Percentiles rank a stretch among this genome's conserved stretches.
These are phyloP conservation scores for Eutypa lata DNA, from an alignment of 2,329 filamentous ascomycete species.

Conservation along the genomic window DNA sequence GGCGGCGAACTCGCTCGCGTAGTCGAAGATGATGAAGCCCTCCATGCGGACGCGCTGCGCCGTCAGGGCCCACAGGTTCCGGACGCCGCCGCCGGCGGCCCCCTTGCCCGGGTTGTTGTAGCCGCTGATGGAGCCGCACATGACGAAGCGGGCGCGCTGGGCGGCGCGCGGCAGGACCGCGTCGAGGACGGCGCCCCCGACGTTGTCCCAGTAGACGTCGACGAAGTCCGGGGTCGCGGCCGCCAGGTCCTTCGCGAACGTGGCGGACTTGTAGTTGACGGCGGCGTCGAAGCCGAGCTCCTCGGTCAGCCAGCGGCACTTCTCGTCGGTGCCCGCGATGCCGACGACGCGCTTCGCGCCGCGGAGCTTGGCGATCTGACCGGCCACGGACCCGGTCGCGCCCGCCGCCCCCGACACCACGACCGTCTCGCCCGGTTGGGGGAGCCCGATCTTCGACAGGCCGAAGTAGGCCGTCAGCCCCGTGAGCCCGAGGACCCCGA, in stretches of 20 bases:
- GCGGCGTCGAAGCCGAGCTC: conserved; percentile 58
- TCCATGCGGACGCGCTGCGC: conserved; percentile 56
- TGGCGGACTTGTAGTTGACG: conserved; percentile 56
- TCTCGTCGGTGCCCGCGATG: conserved; percentile 63
- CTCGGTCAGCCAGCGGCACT: conserved; percentile 56
- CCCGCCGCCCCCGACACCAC: conserved; percentile 77
- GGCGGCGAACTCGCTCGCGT: conserved; percentile 50
- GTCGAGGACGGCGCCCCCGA: conserved; percentile 69
- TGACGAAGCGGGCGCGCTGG: conserved; percentile 61
- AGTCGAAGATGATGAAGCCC: conserved; percentile 75
- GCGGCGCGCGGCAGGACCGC: conserved; percentile 63
- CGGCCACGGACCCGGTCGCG: conserved; percentile 72
- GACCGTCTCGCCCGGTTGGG: conserved; percentile 68
- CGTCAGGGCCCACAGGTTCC: conserved; percentile 26
- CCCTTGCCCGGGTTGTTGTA: conserved; percentile 60
- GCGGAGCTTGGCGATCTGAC: conserved; percentile 74
- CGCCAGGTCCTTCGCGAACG: conserved; percentile 50
- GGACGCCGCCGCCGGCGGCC: conserved; percentile 37
- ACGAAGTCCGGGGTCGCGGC: conserved; percentile 52
- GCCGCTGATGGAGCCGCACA: conserved; percentile 68
- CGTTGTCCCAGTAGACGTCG: conserved; percentile 64
- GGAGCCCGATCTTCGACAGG: conserved; percentile 64
- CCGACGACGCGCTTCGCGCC: conserved; percentile 58
- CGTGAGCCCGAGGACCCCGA: conserved; percentile 63
- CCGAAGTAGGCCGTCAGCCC: conserved; percentile 77